Conservation (phyloP, 164 flowering plant genomes). For the Warburgia ugandensis region DNA sequence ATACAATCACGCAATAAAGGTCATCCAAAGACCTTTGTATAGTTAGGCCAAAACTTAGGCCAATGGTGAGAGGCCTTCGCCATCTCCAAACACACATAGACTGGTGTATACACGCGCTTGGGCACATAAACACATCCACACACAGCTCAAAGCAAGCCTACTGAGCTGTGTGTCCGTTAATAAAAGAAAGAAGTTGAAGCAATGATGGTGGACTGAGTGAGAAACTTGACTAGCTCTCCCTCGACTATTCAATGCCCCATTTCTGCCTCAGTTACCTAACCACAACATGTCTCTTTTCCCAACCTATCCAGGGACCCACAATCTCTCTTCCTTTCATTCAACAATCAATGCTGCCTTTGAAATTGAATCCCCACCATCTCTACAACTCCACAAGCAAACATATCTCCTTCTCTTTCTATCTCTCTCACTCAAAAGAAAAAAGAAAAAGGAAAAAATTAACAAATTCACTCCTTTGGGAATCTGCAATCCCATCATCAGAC, state of each 20-base stretch:
- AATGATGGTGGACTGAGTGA: too few relatives aligned
- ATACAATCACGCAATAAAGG: too few relatives aligned
- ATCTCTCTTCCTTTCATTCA: slow-evolving; percentile 9
- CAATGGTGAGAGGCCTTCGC: background rate
- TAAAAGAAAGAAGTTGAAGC: too few relatives aligned
- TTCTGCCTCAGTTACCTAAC: too few relatives aligned
- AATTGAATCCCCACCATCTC: too few relatives aligned
- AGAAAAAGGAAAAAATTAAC: slow-evolving; percentile 16
- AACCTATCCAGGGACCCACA: too few relatives aligned
- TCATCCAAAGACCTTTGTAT: background rate
- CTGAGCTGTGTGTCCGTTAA: too few relatives aligned
- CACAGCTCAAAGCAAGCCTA: too few relatives aligned
- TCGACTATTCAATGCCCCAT: too few relatives aligned
- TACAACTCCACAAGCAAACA: slow-evolving; percentile 27
- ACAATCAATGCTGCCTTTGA: slow-evolving; percentile 44
- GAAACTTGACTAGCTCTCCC: too few relatives aligned
- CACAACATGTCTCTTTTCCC: too few relatives aligned
- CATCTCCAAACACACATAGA: background rate
- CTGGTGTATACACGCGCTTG: background rate
- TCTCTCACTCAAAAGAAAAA: slow-evolving; percentile 25
- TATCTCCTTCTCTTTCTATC: slow-evolving; percentile 12
- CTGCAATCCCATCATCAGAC: slow-evolving; percentile 42
- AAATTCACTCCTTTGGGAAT: slow-evolving; percentile 76
- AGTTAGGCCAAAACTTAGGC: background rate
- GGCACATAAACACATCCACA: too few relatives aligned